These are phyloP conservation scores for Anastatica hierochuntica DNA, from an alignment of 345 rosid genomes.

Conservation along the genomic window DNA sequence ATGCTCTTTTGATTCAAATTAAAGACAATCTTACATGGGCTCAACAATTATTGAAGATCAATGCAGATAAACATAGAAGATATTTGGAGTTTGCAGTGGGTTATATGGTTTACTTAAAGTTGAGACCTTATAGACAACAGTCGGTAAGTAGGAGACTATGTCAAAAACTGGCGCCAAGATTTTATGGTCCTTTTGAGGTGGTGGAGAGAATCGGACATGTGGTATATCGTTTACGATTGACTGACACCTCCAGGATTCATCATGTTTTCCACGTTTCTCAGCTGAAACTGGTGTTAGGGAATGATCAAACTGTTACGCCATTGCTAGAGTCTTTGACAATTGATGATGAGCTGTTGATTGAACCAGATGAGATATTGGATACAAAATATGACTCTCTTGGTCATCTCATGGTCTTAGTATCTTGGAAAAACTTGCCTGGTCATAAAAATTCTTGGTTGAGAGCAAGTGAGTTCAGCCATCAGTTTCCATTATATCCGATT, in stretches of 20 bases:
- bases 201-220: neutral
- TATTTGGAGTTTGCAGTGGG: neutral
- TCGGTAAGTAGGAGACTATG: neutral
- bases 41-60: neutral
- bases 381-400: neutral
- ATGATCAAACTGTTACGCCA: too few species aligned
- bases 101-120: neutral
- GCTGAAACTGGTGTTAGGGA: neutral
- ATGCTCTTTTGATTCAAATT: neutral
- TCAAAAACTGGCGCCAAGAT: neutral
- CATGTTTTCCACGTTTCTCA: neutral
- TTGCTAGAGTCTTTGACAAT: too few species aligned
- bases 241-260: neutral
- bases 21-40: neutral
- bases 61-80: neutral
- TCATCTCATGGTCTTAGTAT: neutral
- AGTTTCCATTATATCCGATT: neutral
- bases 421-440: neutral
- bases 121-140: neutral
- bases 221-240: neutral
- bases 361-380: neutral
- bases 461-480: rapidly evolving
- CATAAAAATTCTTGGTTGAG: neutral
- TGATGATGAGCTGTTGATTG: neutral
- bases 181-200: neutral